Conservation (phyloP, 2,329 filamentous ascomycete species). For the Xylaria sp. region DNA sequence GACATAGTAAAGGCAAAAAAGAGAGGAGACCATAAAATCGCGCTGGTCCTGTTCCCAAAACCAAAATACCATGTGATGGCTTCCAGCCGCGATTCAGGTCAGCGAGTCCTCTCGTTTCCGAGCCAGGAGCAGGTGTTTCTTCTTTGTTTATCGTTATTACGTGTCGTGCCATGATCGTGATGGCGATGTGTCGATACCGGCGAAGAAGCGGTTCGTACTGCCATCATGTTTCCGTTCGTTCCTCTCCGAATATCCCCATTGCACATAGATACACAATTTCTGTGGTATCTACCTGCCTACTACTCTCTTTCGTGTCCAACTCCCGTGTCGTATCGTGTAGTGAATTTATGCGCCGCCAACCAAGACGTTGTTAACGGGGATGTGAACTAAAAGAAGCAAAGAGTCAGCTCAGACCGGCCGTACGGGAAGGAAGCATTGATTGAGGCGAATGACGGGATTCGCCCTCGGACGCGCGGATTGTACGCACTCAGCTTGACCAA, state of each 20-base stretch:
- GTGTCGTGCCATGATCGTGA: background rate
- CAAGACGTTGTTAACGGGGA: conserved; percentile 65
- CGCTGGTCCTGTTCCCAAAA: background rate
- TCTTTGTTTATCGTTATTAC: conserved; percentile 6
- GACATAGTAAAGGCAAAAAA: conserved; percentile 15
- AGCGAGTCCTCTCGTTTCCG: background rate
- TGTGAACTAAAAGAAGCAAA: conserved; percentile 48
- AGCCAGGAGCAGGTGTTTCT: background rate
- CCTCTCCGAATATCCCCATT: background rate
- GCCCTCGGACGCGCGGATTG: too few species aligned
- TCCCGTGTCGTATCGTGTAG: background rate
- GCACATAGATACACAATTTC: background rate
- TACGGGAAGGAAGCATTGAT: too few species aligned
- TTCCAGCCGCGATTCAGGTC: background rate
- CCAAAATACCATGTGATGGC: background rate
- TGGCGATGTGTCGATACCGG: conserved; percentile 3
- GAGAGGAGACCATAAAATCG: background rate
- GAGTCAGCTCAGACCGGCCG: background rate
- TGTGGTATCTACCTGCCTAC: background rate
- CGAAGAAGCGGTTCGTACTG: background rate
- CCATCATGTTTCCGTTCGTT: conserved; percentile 3
- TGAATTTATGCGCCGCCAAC: conserved; percentile 55
- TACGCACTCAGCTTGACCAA: conserved; percentile 62
- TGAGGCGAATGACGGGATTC: too few species aligned
- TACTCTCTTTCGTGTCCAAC: background rate